phyloP scores from a whole-genome alignment of 108 stramenopile genomes.

The Pseudonitzschia multiseries region DNA sequence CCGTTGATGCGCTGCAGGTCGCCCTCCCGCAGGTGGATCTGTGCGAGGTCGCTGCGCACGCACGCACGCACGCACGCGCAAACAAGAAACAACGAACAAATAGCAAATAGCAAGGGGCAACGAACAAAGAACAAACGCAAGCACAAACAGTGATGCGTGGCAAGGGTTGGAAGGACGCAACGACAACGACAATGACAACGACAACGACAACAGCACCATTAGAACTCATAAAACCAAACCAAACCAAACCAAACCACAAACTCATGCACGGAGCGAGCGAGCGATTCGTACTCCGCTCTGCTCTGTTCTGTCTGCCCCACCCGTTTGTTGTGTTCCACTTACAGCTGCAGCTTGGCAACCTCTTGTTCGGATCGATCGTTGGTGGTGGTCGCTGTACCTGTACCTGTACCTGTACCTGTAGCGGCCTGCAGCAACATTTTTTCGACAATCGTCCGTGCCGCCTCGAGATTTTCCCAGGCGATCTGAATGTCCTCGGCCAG shows the following conservation, averaged over 20 bases:
- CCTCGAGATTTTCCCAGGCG: slow-evolving; percentile 87
- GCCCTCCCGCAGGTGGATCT: slow-evolving; percentile 69
- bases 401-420: no score
- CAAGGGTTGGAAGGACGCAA: neutral
- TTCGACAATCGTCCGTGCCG: slow-evolving; percentile 62
- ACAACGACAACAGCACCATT: neutral
- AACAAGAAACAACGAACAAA: no score
- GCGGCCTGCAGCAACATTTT: slow-evolving; percentile 19
- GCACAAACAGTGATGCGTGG: no score
- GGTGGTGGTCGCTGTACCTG: no score
- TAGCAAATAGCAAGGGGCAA: no score
- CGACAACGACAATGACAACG: neutral
- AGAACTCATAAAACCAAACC: neutral
- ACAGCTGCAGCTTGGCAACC: slow-evolving; percentile 26
- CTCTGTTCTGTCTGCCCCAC: neutral
- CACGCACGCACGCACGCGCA: no score
- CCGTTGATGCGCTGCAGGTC: slow-evolving; percentile 78
- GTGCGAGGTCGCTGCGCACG: slow-evolving; percentile 57
- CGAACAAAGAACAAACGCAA: no score
- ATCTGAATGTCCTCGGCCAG: slow-evolving; percentile 73
- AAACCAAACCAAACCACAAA: neutral
- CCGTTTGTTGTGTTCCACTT: neutral
- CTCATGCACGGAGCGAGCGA: neutral
- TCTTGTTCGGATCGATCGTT: neutral
- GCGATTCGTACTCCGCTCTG: no score